Base-by-base conservation (phyloP, 192 early-diverging fungal genomes). In the Paraglomus brasilianum region DNA sequence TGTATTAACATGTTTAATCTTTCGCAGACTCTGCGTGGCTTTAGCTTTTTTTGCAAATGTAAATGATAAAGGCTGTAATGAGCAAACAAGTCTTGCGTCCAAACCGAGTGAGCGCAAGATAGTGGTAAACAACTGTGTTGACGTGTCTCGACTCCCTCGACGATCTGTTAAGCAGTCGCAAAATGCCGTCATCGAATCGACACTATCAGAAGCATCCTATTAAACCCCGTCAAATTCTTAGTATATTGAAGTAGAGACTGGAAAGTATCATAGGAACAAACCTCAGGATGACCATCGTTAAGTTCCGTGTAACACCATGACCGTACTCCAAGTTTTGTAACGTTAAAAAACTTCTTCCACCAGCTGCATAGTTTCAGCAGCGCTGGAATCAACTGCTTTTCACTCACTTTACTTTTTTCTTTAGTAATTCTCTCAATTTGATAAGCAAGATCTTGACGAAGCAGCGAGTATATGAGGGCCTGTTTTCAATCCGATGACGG, bases 1-100 rank as follows among this genome's bases (percentile, higher is more conserved):
- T 30, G 3, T 30, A 30, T 30, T 30, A 30, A 30, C 30, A 30
- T 3, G 30, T 30, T 30, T 30, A 30, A 30, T 30, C 30, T 30
- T 30, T 30, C 30, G 30, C 30, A 30, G 30, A 30, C 30, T 30
- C 3, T 30, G 30, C 3, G 30, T 30, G 30, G 30, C 30, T 30
- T 30, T 30, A 30, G 30, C 30, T 24, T 43, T 55, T 21, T 10
- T 17, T 7, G 50, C 22, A 43, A 89, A 62, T 13, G 83, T 86
- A 45, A 90, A 82, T 8, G 91, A 78, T 0, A 87, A 68, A 2
- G 89, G 84, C 45, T 89, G 86, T 6, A 93, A 50, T 5, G 89
- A 89, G 47, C 79, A 85, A 17, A 92, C 73, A 10, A 92, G 59
- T 41, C 91, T 77, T 14, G 87, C 63, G 38, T 85, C 76, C 13